Evolutionary conservation across 2,329 filamentous ascomycete genomes (phyloP), one percentile per base, ranked within the genome.

Genomic region (Chaetomiaceae sp.): DNA sequence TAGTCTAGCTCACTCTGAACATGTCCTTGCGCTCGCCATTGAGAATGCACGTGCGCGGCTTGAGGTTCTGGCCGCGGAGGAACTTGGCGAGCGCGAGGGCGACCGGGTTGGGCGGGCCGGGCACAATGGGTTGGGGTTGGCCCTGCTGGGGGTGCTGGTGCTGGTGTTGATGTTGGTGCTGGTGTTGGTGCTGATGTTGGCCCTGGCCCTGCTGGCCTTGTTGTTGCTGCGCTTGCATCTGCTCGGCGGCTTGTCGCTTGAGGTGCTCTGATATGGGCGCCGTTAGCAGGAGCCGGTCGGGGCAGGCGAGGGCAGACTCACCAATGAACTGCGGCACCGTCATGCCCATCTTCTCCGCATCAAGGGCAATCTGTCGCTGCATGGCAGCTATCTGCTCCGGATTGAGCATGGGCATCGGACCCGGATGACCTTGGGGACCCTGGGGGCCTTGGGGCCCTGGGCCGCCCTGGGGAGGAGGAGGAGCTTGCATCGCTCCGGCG

Each of bases 1-100:
- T n/a, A n/a, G n/a, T n/a, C n/a, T 9, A 32, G 27, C 49, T 12
- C 36, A 54, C 89, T 76, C 84, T 86, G 69, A 98, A 97, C 87
- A 98, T 94, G 56, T 98, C 91, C 70, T 95, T 97, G 60, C 93
- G 81, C 75, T 96, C 90, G 60, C 93, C 93, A 56, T 96, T 90
- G 55, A 97, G 78, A 54, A 98, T 94, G 65, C 87, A 91, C 15
- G 90, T 96, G 53, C 93, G 78, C 15, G 79, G 76, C 76, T 98
- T 98, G 55, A 98, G 71, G 49, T 93, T 80, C 69, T 96, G 90
- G 48, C 77, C 68, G 57, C 83, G 82, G 49, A 98, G 71, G 69
- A 95, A 98, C 61, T 88, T 84, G 56, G 93, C 94, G 45, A 98
- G 78, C 8, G 90, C 89, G 37, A 97, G 70, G 17, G 89, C 90